A percentile compares a stretch with the other conserved stretches of the same genome.
phyloP scores from a whole-genome alignment of 2,329 filamentous ascomycete species.

The Fusarium chaquense region DNA sequence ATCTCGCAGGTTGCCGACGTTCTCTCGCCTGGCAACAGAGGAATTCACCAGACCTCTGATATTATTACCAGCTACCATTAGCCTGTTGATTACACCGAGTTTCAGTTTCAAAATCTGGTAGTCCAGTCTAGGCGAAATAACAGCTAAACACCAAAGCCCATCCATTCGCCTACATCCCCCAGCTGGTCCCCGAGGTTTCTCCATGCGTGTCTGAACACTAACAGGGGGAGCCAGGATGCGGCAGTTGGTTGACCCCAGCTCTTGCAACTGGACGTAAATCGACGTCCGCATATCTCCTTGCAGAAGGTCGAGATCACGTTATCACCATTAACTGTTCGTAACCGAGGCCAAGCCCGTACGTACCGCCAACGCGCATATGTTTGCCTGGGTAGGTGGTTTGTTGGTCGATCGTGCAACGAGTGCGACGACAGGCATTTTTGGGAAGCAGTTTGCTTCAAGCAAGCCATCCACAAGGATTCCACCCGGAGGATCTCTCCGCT shows the following conservation, averaged over 20 bases:
- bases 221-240: slow-evolving; percentile 7
- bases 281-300: slow-evolving; percentile 31
- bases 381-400: slow-evolving; percentile 18
- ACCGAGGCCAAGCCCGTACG: slow-evolving; percentile 10
- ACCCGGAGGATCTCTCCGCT: slow-evolving; percentile 24
- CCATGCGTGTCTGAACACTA: not conserved
- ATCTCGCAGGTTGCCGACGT: not conserved
- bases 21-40: not conserved
- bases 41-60: not conserved
- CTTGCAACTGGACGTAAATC: slow-evolving; percentile 16
- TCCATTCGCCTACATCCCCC: not conserved
- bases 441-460: slow-evolving; percentile 30
- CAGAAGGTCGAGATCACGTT: slow-evolving; percentile 45
- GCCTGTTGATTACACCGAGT: not conserved
- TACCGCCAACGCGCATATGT: slow-evolving; percentile 14
- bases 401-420: slow-evolving; percentile 22
- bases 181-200: not conserved
- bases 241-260: slow-evolving; percentile 16
- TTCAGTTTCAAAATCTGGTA: slow-evolving; percentile 3
- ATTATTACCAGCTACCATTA: not conserved
- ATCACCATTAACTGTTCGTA: slow-evolving; percentile 28
- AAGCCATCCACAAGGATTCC: slow-evolving; percentile 34
- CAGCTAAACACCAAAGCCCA: not conserved
- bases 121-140: slow-evolving; percentile 4
- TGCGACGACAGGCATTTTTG: slow-evolving; percentile 8